Percentiles rank a stretch among this genome's conserved stretches.
These are phyloP conservation scores for Phylloporus rhodoxanthus DNA, from an alignment of 768 basidiomycete genomes.

Conservation along the genomic window DNA sequence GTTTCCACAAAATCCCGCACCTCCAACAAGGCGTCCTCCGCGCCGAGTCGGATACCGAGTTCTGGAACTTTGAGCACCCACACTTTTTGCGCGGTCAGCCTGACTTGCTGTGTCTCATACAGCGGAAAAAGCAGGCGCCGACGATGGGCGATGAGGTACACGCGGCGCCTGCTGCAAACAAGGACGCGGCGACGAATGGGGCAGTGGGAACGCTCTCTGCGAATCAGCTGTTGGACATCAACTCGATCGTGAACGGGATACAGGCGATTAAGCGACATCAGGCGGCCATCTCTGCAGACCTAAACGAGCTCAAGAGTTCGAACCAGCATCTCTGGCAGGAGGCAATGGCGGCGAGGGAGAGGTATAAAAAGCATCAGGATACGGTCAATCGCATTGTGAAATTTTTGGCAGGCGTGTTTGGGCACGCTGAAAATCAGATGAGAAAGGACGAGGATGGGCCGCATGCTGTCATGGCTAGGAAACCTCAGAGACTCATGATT, in stretches of 20 bases:
- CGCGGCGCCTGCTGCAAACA: conserved; percentile 3
- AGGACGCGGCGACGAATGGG: conserved; percentile 11
- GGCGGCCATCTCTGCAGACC: conserved; percentile 80
- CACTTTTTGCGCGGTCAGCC: conserved; percentile 88
- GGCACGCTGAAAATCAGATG: conserved; percentile 41
- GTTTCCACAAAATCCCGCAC: conserved; percentile 94
- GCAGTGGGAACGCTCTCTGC: conserved; percentile 30
- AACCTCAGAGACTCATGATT: conserved; percentile 61
- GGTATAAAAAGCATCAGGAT: conserved; percentile 90
- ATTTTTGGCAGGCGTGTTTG: conserved; percentile 91
- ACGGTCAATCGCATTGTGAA: conserved; percentile 94
- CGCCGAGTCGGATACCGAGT: conserved; percentile 73
- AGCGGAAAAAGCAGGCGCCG: conserved; percentile 64
- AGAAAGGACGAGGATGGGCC: conserved; percentile 31
- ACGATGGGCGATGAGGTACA: conserved; percentile 32
- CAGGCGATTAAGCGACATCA: conserved; percentile 88
- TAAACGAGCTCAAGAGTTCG: conserved; percentile 80
- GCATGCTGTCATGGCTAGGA: conserved; percentile 44
- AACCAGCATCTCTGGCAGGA: conserved; percentile 95
- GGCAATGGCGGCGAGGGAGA: conserved; percentile 66
- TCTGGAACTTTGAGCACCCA: conserved; percentile 88
- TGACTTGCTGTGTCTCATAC: conserved; percentile 80
- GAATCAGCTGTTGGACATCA: conserved; percentile 65
- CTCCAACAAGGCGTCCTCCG: conserved; percentile 91
- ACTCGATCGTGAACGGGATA: conserved; percentile 75